Evolutionary conservation across 345 rosid genomes (phyloP), one percentile per base, ranked within the genome.

Genomic region (Melaleuca alternifolia): DNA sequence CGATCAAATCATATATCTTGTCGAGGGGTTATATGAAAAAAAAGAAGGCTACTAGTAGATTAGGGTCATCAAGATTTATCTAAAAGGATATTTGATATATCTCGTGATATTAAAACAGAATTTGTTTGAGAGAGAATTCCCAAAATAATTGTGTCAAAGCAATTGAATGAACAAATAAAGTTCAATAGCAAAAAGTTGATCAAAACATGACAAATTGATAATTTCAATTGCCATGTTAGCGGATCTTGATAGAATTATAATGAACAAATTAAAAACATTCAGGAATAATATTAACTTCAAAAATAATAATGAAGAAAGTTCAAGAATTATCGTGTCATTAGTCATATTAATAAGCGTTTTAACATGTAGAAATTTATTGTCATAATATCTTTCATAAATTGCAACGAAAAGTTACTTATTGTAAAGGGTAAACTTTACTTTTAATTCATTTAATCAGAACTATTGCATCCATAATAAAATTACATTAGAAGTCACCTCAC

Each of bases 61-160:
- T 65, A 33, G 77, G 6, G 23, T 10, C 46, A 65, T 65, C 6
- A 18, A 65, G 46, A 16, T 65, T 65, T 65, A 65, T 65, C 6
- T 65, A 8, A 37, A 2, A 30, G 8, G 7, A 33, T 65, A 65
- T 16, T 65, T 33, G 46, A 65, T 8, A 65, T 15, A 3, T 23
- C 41, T 33, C 2, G 2, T 65, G 8, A 0, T 16, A 4, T 1
- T 3, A 11, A 0, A 30, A 23, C 0, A 2, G 30, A 30, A 18
- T 3, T 65, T 30, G 77, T 16, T 65, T 0, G 3, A 65, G 44
- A 54, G 26, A 54, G 16, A 7, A 54, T 21, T 23, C 59, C 21
- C 21, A 18, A 54, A 21, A 54, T 51, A 14, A n/a, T 33, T 33
- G 3, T 16, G 33, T 33, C 4, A 18, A 3, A 16, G 11, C 33